Base-by-base conservation (phyloP, 495 filamentous ascomycete genomes). In the Neurospora sp. region DNA sequence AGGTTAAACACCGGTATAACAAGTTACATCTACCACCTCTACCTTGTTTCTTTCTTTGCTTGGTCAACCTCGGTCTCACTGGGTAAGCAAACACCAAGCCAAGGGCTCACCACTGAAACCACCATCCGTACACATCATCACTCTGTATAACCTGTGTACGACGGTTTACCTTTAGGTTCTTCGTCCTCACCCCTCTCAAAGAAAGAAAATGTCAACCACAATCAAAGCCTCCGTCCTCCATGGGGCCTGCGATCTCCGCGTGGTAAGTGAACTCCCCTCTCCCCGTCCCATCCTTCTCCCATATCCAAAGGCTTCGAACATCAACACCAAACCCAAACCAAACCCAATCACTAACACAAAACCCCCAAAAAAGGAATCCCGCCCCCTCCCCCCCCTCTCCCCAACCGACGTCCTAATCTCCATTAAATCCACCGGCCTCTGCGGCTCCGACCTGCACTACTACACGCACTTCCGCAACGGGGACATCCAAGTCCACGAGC, bases 371-470 rank as follows among this genome's bases (percentile, higher is more conserved):
- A 73, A 89, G 88, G 85, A 89, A 84, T 73, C 76, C n/a, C 81
- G 88, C 40, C 40, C 76, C 62, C 75, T 88, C 34, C 73, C 79
- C 21, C 15, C 78, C 15, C 88, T 87, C 34, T 73, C 74, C 8
- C 74, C 84, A n/a, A 76, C 81, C 54, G 88, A 90, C 73, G 84
- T 91, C 39, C 89, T 88, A 75, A 78, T 92, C 54, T 80, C 85
- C 34, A 79, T 91, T 73, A 85, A 85, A 36, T 77, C 86, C 8
- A 91, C 90, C 1, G 90, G 90, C 43, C 85, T 92, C 73, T 92
- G 90, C 83, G 90, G 90, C 73, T 90, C 89, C 5, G 90, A 92
- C 78, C 84, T 91, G 28, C 90, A 91, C 82, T 91, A 92, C 84
- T 92, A 86, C 83, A 81, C 83, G 70, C 89, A 91, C 82, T 89